Evolutionary conservation across 805 yeast species (phyloP).

Genomic region (Zygosaccharomyces kombuchaensis): DNA sequence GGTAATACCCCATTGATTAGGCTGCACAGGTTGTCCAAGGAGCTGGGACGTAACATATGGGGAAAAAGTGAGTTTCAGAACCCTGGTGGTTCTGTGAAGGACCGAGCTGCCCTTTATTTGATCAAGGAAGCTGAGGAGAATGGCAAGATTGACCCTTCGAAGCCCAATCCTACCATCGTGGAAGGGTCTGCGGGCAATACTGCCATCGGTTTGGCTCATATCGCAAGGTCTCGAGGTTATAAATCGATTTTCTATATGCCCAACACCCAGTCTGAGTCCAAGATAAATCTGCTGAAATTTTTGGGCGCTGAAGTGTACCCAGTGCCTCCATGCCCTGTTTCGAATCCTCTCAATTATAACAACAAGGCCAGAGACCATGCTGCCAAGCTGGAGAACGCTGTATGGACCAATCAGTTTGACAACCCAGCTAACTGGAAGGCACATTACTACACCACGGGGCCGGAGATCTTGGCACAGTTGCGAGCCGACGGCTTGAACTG

Average conservation of each 20-base stretch:
- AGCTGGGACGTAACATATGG: constrained; percentile 67
- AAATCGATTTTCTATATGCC: constrained; percentile 88
- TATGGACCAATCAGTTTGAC: constrained; percentile 92
- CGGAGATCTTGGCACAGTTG: constrained; percentile 85
- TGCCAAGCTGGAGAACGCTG: constrained; percentile 67
- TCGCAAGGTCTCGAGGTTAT: constrained; percentile 79
- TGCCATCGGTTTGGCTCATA: constrained; percentile 86
- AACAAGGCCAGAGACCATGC: constrained; percentile 87
- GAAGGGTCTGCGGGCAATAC: constrained; percentile 96
- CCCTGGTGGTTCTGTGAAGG: constrained; percentile 92
- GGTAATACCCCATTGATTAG: constrained; percentile 89
- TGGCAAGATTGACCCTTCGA: constrained; percentile 60
- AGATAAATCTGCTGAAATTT: constrained; percentile 66
- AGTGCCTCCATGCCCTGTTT: constrained; percentile 81
- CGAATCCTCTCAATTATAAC: constrained; percentile 80
- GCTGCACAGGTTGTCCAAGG: constrained; percentile 51
- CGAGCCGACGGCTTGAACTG: constrained; percentile 51
- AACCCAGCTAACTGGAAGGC: constrained; percentile 84
- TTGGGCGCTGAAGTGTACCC: constrained; percentile 86
- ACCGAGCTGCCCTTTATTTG: constrained; percentile 78
- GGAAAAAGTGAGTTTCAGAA: constrained; percentile 92
- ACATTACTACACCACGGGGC: constrained; percentile 86
- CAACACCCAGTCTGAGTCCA: constrained; percentile 76
- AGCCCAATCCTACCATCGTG: constrained; percentile 62
- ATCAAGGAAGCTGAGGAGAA: constrained; percentile 71